These are phyloP conservation scores for Basidiobolus heterosporus DNA, from an alignment of 371 early-diverging fungal genomes.

Conservation along the genomic window DNA sequence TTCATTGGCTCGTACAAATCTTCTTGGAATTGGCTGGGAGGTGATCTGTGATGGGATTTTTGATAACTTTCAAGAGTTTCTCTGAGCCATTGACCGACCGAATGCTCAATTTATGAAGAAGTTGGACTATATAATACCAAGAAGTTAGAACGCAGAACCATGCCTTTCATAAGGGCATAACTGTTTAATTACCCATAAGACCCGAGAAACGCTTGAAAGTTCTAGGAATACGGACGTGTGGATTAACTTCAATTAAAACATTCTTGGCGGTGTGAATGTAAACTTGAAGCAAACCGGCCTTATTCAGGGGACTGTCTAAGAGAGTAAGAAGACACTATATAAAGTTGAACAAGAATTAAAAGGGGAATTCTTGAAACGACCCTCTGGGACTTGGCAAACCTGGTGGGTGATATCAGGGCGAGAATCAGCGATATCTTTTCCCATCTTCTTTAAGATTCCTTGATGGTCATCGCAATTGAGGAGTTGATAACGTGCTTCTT, in stretches of 20 bases:
- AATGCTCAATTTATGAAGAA: constrained; percentile 91
- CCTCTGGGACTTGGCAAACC: constrained; percentile 18
- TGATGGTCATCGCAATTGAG: constrained; percentile 94
- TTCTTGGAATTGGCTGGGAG: constrained; percentile 78
- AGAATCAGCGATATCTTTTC: constrained; percentile 63
- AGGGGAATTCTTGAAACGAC: not conserved
- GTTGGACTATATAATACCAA: constrained; percentile 51
- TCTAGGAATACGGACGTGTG: constrained; percentile 93
- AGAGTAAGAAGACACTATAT: constrained; percentile 81
- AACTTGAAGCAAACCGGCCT: constrained; percentile 87
- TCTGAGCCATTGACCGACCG: constrained; percentile 79
- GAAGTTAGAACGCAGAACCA: not conserved
- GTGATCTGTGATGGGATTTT: constrained; percentile 88
- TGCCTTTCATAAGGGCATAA: not conserved
- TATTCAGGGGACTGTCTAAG: constrained; percentile 94
- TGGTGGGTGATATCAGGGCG: constrained; percentile 96
- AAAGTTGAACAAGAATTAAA: not conserved
- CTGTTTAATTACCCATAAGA: constrained; percentile 50
- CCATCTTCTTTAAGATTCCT: constrained; percentile 68
- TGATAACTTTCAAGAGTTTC: constrained; percentile 86
- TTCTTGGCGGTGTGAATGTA: constrained; percentile 88
- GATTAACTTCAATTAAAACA: constrained; percentile 93
- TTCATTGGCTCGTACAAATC: constrained; percentile 35
- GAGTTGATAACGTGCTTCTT: constrained; percentile 78
- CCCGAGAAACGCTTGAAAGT: constrained; percentile 96